A percentile compares a stretch with the other conserved stretches of the same genome.
These are phyloP conservation scores for Nephromyces sp. DNA, from an alignment of 169 alveolate genomes.

Conservation along the genomic window DNA sequence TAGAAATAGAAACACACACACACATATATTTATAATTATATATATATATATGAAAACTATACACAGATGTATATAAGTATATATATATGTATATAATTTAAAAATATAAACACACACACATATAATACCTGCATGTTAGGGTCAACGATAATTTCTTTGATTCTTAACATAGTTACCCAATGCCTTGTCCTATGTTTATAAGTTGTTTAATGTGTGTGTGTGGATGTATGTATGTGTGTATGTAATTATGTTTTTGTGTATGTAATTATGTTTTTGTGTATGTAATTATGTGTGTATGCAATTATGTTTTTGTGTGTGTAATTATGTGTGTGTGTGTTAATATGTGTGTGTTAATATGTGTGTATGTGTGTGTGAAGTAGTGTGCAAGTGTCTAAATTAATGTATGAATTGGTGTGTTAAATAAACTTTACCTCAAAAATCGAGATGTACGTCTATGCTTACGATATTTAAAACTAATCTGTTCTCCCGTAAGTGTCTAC, in stretches of 20 bases:
- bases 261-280: background rate
- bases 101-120: background rate
- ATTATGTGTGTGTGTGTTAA: background rate
- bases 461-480: slow-evolving; percentile 61
- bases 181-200: slow-evolving; percentile 53
- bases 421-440: slow-evolving; percentile 42
- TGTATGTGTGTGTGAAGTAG: no score
- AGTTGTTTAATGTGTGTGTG: background rate
- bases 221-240: background rate
- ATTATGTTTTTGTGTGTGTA: background rate
- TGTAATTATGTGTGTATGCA: background rate
- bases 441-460: slow-evolving; percentile 63
- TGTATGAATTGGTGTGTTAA: background rate
- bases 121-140: slow-evolving; percentile 35
- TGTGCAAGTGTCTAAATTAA: background rate
- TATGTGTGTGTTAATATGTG: background rate
- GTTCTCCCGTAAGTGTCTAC: slow-evolving; percentile 66
- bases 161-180: slow-evolving; percentile 65
- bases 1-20: background rate
- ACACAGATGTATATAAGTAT: background rate
- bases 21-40: background rate
- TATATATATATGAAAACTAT: background rate
- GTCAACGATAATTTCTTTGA: slow-evolving; percentile 61
- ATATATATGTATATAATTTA: background rate
- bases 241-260: background rate